Conservation (phyloP, 306 rosid genomes). For the Senna siamea region DNA sequence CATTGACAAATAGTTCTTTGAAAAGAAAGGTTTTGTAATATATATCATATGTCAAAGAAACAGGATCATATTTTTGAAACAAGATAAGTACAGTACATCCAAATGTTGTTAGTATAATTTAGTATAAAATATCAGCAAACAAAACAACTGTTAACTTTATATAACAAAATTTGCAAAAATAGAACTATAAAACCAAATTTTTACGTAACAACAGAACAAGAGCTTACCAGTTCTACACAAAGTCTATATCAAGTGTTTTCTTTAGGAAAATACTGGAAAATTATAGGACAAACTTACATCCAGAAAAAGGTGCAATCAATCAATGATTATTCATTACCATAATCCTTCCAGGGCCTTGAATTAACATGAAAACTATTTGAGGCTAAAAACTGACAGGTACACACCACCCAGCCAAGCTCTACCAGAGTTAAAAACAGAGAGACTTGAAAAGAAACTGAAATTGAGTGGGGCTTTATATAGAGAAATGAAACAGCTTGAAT, state of each 20-base stretch:
- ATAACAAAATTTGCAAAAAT: too few relatives aligned
- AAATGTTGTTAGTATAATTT: too few relatives aligned
- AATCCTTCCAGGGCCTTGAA: conserved; percentile 29
- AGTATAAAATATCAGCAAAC: too few relatives aligned
- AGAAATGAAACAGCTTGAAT: conserved; percentile 35
- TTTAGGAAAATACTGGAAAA: background rate
- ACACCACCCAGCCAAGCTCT: conserved; percentile 37
- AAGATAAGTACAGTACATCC: too few relatives aligned
- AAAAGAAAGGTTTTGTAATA: too few relatives aligned
- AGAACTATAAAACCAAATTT: too few relatives aligned
- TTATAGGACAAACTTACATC: conserved; percentile 24
- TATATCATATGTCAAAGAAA: too few relatives aligned
- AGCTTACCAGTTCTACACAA: too few relatives aligned
- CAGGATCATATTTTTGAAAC: too few relatives aligned
- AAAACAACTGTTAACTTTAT: too few relatives aligned
- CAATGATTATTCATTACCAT: conserved; percentile 15
- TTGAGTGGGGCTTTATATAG: conserved; percentile 14
- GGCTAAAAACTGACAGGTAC: conserved; percentile 24
- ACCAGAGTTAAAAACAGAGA: conserved; percentile 33
- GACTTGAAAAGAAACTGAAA: conserved; percentile 19
- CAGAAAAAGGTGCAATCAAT: conserved; percentile 25
- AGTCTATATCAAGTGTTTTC: background rate
- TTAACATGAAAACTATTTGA: conserved; percentile 16
- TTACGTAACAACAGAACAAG: too few relatives aligned
- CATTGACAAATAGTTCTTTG: too few relatives aligned